phyloP scores from a whole-genome alignment of 345 rosid species.

The Linum lewisii region DNA sequence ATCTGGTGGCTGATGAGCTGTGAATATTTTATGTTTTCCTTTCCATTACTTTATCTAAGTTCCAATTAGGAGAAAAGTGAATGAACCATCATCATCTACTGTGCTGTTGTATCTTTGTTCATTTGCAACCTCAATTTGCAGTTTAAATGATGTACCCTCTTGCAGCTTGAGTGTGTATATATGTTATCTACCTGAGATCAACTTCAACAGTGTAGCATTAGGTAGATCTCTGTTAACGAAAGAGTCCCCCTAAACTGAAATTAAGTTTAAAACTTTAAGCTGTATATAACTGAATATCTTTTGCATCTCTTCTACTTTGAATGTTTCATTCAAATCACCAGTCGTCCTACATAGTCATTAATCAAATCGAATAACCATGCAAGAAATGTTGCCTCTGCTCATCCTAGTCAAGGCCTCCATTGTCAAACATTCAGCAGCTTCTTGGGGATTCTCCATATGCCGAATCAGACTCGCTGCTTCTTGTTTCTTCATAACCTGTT shows the following conservation, averaged over 20 bases:
- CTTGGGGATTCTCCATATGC: slow-evolving; percentile 54
- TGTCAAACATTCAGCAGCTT: slow-evolving; percentile 60
- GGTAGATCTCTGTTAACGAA: too few species aligned
- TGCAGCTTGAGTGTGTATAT: too few species aligned
- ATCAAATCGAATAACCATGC: slow-evolving; percentile 49
- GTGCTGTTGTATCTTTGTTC: slow-evolving; percentile 13
- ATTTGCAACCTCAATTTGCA: slow-evolving; percentile 4
- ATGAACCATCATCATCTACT: background rate
- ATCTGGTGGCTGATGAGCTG: slow-evolving; percentile 6
- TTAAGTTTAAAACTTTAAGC: background rate
- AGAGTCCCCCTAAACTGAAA: background rate
- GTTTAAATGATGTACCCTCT: background rate
- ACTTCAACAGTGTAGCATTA: too few species aligned
- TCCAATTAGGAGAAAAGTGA: slow-evolving; percentile 6
- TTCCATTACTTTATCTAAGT: background rate
- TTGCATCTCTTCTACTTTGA: background rate
- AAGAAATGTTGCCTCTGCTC: slow-evolving; percentile 53
- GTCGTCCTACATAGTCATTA: slow-evolving; percentile 4
- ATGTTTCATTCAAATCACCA: background rate
- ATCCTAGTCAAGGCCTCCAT: slow-evolving; percentile 52
- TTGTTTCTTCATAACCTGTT: slow-evolving; percentile 65
- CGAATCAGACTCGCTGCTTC: slow-evolving; percentile 57
- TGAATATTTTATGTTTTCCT: slow-evolving; percentile 2
- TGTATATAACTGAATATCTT: background rate
- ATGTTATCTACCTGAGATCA: too few species aligned